A percentile compares a stretch with the other conserved stretches of the same genome.
phyloP scores from a whole-genome alignment of 176 grass and related monocot genomes.

The Luzula sylvatica region DNA sequence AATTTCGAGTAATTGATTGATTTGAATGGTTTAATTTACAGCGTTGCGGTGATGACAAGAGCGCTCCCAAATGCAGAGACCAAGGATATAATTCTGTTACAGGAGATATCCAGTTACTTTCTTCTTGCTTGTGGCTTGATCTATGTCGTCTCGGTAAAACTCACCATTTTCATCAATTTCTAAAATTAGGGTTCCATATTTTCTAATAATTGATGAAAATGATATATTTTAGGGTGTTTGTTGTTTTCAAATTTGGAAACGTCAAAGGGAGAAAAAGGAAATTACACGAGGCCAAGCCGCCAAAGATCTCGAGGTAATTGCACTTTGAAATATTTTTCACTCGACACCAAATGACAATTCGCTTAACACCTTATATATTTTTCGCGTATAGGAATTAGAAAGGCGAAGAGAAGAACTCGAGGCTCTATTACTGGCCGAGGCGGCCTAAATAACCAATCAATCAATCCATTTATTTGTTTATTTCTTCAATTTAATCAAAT shows the following conservation, averaged over 20 bases:
- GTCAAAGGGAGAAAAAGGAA: constrained; percentile 51
- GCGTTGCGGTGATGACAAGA: constrained; percentile 95
- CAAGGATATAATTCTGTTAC: constrained; percentile 59
- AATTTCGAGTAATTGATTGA: not conserved
- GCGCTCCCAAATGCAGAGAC: constrained; percentile 50
- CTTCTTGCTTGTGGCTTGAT: constrained; percentile 79
- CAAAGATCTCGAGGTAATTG: constrained; percentile 69
- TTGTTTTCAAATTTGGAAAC: constrained; percentile 77
- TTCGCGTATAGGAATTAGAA: constrained; percentile 63
- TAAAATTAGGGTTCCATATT: constrained; percentile 11
- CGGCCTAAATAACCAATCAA: constrained; percentile 31
- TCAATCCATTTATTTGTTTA: not conserved
- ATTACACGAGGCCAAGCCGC: constrained; percentile 60
- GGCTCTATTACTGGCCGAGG: constrained; percentile 54
- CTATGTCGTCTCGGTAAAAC: constrained; percentile 70
- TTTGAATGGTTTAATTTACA: constrained; percentile 21
- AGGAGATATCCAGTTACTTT: constrained; percentile 84
- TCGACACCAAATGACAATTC: no score
- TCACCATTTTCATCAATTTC: constrained; percentile 7
- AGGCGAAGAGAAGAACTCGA: constrained; percentile 79
- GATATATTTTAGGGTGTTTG: constrained; percentile 48
- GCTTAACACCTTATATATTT: not conserved
- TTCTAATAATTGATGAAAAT: constrained; percentile 18
- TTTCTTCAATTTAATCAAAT: not conserved
- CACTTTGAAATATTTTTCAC: not conserved